Evolutionary conservation across 805 yeast genomes (phyloP).

Genomic region (Komagataella ulmi): DNA sequence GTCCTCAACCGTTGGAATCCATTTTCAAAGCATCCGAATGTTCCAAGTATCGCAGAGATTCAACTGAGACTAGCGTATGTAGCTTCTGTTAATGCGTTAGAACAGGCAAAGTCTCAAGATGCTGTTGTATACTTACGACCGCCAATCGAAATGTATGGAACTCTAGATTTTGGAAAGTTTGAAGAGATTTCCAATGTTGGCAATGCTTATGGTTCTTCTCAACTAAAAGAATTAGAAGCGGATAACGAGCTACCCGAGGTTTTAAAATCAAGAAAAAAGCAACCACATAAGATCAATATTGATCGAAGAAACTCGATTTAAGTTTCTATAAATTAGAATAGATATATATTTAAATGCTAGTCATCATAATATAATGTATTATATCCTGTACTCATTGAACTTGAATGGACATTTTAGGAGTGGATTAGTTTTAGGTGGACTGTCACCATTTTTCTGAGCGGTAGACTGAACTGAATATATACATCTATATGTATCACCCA

Average conservation of each 20-base stretch:
- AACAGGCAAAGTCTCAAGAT: conserved; percentile 68
- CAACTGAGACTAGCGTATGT: conserved; percentile 90
- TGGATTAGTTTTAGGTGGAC: background rate
- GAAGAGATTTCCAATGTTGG: conserved; percentile 85
- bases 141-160: conserved; percentile 85
- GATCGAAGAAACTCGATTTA: background rate
- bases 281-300: background rate
- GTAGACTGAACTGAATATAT: no score
- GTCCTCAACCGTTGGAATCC: conserved; percentile 80
- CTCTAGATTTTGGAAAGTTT: conserved; percentile 84
- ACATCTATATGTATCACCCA: no score
- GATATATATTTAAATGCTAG: background rate
- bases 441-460: no score
- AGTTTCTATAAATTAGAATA: background rate
- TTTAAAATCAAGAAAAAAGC: background rate
- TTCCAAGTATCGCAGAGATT: conserved; percentile 90
- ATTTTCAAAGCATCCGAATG: conserved; percentile 73
- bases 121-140: conserved; percentile 87
- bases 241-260: background rate
- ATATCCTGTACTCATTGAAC: no score
- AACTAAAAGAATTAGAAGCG: background rate
- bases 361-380: no score
- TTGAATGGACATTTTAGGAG: no score
- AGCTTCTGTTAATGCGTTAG: conserved; percentile 87
- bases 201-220: conserved; percentile 40